These are phyloP conservation scores for Leccinum uliginosum DNA, from an alignment of 768 basidiomycete species.

Conservation along the genomic window DNA sequence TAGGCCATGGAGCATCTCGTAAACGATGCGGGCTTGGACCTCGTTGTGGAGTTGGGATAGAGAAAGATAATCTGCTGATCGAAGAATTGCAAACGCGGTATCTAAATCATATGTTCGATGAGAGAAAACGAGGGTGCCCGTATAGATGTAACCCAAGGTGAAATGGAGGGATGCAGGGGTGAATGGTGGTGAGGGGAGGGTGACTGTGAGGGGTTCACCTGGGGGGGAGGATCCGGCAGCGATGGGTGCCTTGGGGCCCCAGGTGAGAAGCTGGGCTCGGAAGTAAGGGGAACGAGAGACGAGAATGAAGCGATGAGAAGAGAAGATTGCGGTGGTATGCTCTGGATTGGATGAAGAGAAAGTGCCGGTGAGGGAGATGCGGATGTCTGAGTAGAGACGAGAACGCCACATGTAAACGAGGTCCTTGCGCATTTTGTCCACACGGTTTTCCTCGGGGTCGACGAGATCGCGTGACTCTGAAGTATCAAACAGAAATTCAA, in stretches of 20 bases:
- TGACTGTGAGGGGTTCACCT: slow-evolving; percentile 54
- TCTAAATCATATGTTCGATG: slow-evolving; percentile 90
- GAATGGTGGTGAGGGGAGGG: slow-evolving; percentile 87
- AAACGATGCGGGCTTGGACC: slow-evolving; percentile 74
- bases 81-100: slow-evolving; percentile 87
- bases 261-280: slow-evolving; percentile 69
- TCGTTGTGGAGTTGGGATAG: slow-evolving; percentile 73
- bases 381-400: slow-evolving; percentile 88
- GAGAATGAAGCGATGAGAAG: slow-evolving; percentile 90
- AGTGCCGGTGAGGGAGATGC: slow-evolving; percentile 70
- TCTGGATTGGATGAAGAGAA: slow-evolving; percentile 63
- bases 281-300: slow-evolving; percentile 89
- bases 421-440: slow-evolving; percentile 89
- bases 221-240: slow-evolving; percentile 20
- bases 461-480: slow-evolving; percentile 40
- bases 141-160: slow-evolving; percentile 91
- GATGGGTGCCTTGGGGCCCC: slow-evolving; percentile 41
- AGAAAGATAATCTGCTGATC: slow-evolving; percentile 75
- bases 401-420: slow-evolving; percentile 97
- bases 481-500: slow-evolving; percentile 80
- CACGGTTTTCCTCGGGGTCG: slow-evolving; percentile 49
- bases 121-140: slow-evolving; percentile 90
- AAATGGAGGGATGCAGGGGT: slow-evolving; percentile 93
- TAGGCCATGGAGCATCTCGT: slow-evolving; percentile 88
- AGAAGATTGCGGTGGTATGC: slow-evolving; percentile 76